A percentile compares a stretch with the other conserved stretches of the same genome.
Evolutionary conservation across 495 filamentous ascomycete genomes (phyloP).

Genomic region (Aspergillus homomorphus): DNA sequence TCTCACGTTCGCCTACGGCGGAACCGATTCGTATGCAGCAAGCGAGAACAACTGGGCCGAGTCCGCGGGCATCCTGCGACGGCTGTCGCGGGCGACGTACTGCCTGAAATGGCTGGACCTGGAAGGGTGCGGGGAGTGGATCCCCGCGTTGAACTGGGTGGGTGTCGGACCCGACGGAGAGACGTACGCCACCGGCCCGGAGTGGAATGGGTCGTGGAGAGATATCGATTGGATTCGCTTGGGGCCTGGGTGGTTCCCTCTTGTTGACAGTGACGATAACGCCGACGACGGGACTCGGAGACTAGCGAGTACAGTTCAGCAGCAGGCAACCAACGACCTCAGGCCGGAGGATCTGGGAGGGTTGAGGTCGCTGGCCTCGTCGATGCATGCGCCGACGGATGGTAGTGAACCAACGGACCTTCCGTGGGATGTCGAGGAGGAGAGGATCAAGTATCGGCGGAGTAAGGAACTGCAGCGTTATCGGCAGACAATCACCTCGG

Average conservation of each 20-base stretch:
- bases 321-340: not conserved
- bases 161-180: slow-evolving; percentile 30
- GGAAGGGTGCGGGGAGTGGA: slow-evolving; percentile 73
- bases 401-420: no score
- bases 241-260: slow-evolving; percentile 49
- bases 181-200: slow-evolving; percentile 34
- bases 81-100: slow-evolving; percentile 63
- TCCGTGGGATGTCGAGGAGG: slow-evolving; percentile 35
- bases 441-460: slow-evolving; percentile 27
- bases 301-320: not conserved
- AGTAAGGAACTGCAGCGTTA: slow-evolving; percentile 28
- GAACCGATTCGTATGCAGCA: slow-evolving; percentile 61
- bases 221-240: slow-evolving; percentile 47
- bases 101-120: slow-evolving; percentile 77
- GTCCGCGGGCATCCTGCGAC: slow-evolving; percentile 63
- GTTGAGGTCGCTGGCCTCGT: slow-evolving; percentile 14
- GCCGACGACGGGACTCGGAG: not conserved
- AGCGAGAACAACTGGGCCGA: slow-evolving; percentile 69
- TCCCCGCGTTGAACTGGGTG: slow-evolving; percentile 55
- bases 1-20: slow-evolving; percentile 55
- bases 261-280: slow-evolving; percentile 13
- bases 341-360: not conserved
- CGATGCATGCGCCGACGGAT: slow-evolving; percentile 21
- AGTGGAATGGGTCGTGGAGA: slow-evolving; percentile 52
- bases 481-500: slow-evolving; percentile 19